Conservation (phyloP, 2,329 filamentous ascomycete species). For the Xylaria sp. region DNA sequence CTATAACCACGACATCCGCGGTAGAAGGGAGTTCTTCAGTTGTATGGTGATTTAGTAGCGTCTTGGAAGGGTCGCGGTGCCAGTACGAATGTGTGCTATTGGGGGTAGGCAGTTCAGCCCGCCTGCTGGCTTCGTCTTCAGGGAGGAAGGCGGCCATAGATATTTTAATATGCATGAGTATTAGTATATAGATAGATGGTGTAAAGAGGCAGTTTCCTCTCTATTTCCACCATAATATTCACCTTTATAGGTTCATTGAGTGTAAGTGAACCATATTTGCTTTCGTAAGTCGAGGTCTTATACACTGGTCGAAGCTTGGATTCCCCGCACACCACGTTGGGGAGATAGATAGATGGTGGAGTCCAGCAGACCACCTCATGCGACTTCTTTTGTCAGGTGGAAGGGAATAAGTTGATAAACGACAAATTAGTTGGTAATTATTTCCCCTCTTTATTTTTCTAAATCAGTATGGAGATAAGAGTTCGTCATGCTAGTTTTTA, state of each 20-base stretch:
- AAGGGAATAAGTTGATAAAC: neutral
- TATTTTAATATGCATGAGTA: constrained; percentile 9
- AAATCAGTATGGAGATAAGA: neutral
- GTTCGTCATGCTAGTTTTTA: neutral
- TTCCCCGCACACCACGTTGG: constrained; percentile 19
- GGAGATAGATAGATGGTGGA: constrained; percentile 11
- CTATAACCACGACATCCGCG: constrained; percentile 77
- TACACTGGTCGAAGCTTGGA: neutral
- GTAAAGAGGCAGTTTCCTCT: neutral
- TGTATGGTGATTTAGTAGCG: constrained; percentile 73
- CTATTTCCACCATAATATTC: neutral
- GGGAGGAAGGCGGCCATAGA: constrained; percentile 8
- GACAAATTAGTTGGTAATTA: neutral
- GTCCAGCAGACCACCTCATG: constrained; percentile 22
- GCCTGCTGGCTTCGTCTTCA: constrained; percentile 34
- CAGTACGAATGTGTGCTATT: constrained; percentile 76
- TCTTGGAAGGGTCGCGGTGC: constrained; percentile 73
- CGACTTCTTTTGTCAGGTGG: constrained; percentile 9
- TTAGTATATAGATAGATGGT: neutral
- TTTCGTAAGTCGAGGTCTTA: neutral
- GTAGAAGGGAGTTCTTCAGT: constrained; percentile 69
- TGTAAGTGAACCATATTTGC: neutral
- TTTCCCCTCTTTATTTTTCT: neutral
- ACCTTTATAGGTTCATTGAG: neutral
- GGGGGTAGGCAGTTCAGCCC: constrained; percentile 66